A percentile compares a stretch with the other conserved stretches of the same genome.
These are phyloP conservation scores for Thraustotheca clavata DNA, from an alignment of 352 stramenopile species.

Conservation along the genomic window DNA sequence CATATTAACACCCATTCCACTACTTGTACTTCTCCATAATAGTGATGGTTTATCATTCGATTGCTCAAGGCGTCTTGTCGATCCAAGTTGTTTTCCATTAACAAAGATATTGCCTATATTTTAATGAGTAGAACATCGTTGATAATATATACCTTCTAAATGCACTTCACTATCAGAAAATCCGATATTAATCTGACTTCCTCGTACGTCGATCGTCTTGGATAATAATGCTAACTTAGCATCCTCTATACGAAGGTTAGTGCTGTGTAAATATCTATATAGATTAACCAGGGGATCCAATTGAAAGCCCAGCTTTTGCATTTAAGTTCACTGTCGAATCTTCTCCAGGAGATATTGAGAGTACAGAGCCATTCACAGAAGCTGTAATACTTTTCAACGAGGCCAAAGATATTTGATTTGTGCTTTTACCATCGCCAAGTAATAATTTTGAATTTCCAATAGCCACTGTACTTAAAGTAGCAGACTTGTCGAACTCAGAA, in stretches of 20 bases:
- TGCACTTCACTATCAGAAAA: slow-evolving; percentile 13
- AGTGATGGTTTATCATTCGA: neutral
- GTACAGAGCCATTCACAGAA: neutral
- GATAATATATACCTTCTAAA: slow-evolving; percentile 11
- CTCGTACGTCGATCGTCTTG: slow-evolving; percentile 9
- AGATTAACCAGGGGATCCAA: neutral
- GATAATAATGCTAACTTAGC: too few species aligned
- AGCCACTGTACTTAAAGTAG: neutral
- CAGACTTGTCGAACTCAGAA: neutral
- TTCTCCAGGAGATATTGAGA: neutral
- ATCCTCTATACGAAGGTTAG: too few species aligned
- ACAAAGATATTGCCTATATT: slow-evolving; percentile 1
- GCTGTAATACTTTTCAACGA: neutral
- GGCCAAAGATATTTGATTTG: neutral
- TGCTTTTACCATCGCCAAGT: neutral
- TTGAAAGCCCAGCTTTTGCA: neutral
- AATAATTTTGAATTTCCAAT: neutral
- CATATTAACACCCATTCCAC: neutral
- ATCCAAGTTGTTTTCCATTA: neutral
- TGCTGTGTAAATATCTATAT: neutral
- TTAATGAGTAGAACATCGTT: neutral
- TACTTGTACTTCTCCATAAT: neutral
- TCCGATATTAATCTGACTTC: slow-evolving; percentile 21
- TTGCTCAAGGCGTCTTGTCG: neutral
- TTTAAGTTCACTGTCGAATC: neutral